Percentiles rank a stretch among this genome's conserved stretches.
Evolutionary conservation across 148 eudicot species (phyloP).

Genomic region (Amaranthus hypochondriacus): DNA sequence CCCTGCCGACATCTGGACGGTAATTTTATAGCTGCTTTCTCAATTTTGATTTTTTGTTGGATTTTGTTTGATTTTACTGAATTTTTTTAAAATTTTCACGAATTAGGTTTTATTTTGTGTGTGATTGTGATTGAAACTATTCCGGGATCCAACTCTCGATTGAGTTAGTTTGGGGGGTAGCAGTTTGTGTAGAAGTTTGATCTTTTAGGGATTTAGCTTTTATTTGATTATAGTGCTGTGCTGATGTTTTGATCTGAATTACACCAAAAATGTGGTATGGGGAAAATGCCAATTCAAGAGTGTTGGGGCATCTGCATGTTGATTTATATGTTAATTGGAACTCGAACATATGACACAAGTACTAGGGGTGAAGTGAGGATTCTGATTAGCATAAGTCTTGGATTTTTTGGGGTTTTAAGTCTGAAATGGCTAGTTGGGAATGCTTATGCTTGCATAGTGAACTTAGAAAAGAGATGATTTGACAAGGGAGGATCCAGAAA

Average conservation of each 20-base stretch:
- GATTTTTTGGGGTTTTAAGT: not conserved
- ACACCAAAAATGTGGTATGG: not conserved
- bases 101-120: slow-evolving; percentile 9
- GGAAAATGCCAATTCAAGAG: not conserved
- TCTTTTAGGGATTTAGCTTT: not conserved
- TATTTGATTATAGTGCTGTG: not conserved
- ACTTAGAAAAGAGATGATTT: not conserved
- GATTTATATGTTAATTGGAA: not conserved
- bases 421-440: not conserved
- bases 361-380: too few relatives aligned
- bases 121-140: not conserved
- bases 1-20: slow-evolving; percentile 97
- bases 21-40: slow-evolving; percentile 9
- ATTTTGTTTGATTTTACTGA: not conserved
- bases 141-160: not conserved
- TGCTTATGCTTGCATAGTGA: not conserved
- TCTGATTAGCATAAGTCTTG: not conserved
- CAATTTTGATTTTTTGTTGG: not conserved
- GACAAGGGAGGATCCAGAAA: too few relatives aligned
- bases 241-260: not conserved
- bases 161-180: not conserved
- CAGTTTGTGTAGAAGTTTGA: not conserved
- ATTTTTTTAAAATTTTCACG: not conserved
- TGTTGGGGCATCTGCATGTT: not conserved
- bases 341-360: not conserved